Evolutionary conservation across 31 red algal genomes (phyloP), one percentile per base, ranked within the genome.

Genomic region (Porphyra umbilicalis): DNA sequence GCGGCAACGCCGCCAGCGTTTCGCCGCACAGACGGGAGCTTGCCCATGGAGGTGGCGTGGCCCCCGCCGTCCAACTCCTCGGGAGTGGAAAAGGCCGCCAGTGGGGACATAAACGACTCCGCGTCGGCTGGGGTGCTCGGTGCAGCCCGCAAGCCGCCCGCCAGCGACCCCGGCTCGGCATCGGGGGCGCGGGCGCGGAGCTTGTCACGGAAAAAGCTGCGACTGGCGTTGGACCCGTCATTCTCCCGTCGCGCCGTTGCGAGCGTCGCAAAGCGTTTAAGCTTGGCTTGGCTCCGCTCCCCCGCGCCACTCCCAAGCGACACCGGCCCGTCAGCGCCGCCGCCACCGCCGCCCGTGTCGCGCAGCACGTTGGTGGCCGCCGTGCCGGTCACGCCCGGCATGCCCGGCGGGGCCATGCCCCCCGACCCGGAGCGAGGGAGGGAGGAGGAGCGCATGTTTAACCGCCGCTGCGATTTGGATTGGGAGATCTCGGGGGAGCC

Each of bases 141-240:
- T 1, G 57, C 14, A 18, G 57, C 25, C 25, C 57, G 57, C 25
- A 71, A 25, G 57, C 57, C 57, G 20, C 4, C 20, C 4, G 25
- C 57, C 6, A 29, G 25, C 4, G 57, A 4, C 25, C 25, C 6
- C 25, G 57, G 8, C 13, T 71, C 57, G 11, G 25, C 57, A n/a
- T 71, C 57, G n/a, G n/a, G n/a, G n/a, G n/a, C 30, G 57, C 57
- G 57, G 20, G 30, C 57, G 57, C 57, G 57, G n/a, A n/a, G n/a
- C n/a, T n/a, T n/a, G n/a, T n/a, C n/a, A n/a, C n/a, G n/a, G 57
- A 71, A 71, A 71, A 71, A 71, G 57, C 30, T 71, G 57, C 57
- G 57, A 18, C 25, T 29, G 25, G 57, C 25, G 57, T 4, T 71
- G 57, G 25, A 18, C 25, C 57, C 57, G 14, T 71, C 57, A n/a